Conservation (phyloP, 176 grass and related monocot genomes). For the Lolium perenne region DNA sequence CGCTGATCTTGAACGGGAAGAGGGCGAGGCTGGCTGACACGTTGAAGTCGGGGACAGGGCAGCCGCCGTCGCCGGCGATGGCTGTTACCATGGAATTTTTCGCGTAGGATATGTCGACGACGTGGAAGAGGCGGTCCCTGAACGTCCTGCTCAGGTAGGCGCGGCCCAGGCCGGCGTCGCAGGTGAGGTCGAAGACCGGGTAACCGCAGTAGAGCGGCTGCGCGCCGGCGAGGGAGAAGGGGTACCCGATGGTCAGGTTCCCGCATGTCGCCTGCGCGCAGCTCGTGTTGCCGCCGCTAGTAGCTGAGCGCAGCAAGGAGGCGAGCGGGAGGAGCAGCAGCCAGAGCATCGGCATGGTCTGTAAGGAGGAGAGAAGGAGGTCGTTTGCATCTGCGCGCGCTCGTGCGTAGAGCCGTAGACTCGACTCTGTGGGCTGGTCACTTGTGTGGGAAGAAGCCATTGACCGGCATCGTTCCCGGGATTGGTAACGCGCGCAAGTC, state of each 20-base stretch:
- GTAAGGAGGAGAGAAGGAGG: too few relatives aligned
- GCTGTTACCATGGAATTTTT: neutral
- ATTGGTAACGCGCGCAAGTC: too few relatives aligned
- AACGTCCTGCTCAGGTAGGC: constrained; percentile 21
- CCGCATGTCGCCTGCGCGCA: constrained; percentile 43
- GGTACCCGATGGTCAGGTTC: constrained; percentile 37
- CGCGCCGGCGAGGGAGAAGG: constrained; percentile 52
- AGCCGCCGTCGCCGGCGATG: neutral
- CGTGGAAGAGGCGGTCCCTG: neutral
- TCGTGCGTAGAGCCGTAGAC: too few relatives aligned
- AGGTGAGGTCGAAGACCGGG: constrained; percentile 46
- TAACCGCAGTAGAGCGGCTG: constrained; percentile 45
- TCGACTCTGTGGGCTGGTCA: too few relatives aligned
- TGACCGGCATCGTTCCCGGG: too few relatives aligned
- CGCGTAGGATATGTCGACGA: neutral
- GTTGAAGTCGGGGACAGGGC: constrained; percentile 41
- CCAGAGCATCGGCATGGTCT: too few relatives aligned
- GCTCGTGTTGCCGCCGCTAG: neutral
- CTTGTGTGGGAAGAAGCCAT: too few relatives aligned
- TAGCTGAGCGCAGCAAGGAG: neutral
- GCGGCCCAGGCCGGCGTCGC: neutral
- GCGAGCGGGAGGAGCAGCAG: neutral
- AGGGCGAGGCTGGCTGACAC: constrained; percentile 25
- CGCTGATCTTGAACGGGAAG: constrained; percentile 10
- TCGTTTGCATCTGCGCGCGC: too few relatives aligned